phyloP scores from a whole-genome alignment of 148 eudicot species.

The Fallopia convolvulus region DNA sequence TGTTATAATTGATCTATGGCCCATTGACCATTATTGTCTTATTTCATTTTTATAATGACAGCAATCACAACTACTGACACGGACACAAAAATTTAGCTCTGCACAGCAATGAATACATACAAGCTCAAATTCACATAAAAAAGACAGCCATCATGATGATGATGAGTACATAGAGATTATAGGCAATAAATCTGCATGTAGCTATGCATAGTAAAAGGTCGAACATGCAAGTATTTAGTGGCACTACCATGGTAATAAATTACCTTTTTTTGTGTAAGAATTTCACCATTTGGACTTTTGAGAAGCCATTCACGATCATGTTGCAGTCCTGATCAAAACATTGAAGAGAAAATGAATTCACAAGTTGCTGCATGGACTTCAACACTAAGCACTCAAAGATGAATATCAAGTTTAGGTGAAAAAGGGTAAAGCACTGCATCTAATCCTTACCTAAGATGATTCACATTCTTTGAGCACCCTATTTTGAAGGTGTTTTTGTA shows the following conservation, averaged over 20 bases:
- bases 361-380: neutral
- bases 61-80: neutral
- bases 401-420: neutral
- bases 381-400: neutral
- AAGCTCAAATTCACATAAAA: neutral
- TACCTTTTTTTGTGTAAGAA: conserved; percentile 94
- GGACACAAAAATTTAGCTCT: neutral
- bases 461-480: neutral
- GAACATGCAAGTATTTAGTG: neutral
- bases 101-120: neutral
- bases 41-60: neutral
- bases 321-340: conserved; percentile 49
- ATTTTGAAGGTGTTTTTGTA: neutral
- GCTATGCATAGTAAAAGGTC: neutral
- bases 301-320: conserved; percentile 98
- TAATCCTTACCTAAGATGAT: neutral
- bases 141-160: neutral
- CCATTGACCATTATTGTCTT: neutral
- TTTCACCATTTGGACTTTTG: conserved; percentile 70
- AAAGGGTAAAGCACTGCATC: neutral
- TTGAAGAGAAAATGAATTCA: neutral
- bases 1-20: neutral
- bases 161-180: neutral
- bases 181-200: neutral
- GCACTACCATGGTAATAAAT: neutral